These are phyloP conservation scores for Tolypocladium sp. DNA, from an alignment of 2,329 filamentous ascomycete genomes.

Conservation along the genomic window DNA sequence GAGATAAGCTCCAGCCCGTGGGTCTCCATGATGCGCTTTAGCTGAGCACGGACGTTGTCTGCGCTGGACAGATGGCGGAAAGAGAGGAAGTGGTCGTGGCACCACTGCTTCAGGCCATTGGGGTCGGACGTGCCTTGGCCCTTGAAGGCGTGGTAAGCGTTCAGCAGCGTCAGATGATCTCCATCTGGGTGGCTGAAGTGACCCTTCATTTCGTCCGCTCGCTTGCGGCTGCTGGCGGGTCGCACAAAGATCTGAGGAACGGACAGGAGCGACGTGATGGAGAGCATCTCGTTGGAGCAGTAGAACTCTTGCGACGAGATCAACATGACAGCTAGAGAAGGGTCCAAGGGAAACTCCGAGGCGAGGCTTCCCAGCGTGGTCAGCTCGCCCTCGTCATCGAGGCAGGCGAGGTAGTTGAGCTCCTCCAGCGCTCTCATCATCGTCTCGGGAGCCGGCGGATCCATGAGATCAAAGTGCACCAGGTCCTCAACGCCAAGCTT, in stretches of 20 bases:
- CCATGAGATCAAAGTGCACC: conserved; percentile 98
- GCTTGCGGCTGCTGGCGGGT: conserved; percentile 74
- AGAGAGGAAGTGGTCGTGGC: conserved; percentile 91
- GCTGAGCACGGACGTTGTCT: conserved; percentile 85
- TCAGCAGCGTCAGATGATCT: conserved; percentile 91
- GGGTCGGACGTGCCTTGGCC: conserved; percentile 49
- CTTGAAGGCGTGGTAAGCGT: conserved; percentile 98
- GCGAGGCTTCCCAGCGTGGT: conserved; percentile 78
- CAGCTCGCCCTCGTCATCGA: conserved; percentile 92
- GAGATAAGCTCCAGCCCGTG: conserved; percentile 77
- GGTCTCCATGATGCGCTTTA: conserved; percentile 95
- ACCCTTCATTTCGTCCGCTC: conserved; percentile 94
- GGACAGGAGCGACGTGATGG: conserved; percentile 85
- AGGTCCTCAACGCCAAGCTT: conserved; percentile 93
- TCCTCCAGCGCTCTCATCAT: conserved; percentile 97
- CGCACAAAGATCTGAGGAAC: conserved; percentile 92
- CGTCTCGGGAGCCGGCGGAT: conserved; percentile 93
- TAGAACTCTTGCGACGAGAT: conserved; percentile 97
- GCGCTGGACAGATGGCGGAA: conserved; percentile 82
- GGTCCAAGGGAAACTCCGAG: conserved; percentile 92
- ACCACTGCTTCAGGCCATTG: conserved; percentile 77
- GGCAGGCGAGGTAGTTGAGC: conserved; percentile 91
- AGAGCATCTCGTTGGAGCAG: conserved; percentile 96
- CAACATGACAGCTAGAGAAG: conserved; percentile 90
- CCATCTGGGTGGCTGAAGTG: conserved; percentile 89